Evolutionary conservation across 768 basidiomycete genomes (phyloP), one percentile per base, ranked within the genome.

Genomic region (Lactifluus rugatus): DNA sequence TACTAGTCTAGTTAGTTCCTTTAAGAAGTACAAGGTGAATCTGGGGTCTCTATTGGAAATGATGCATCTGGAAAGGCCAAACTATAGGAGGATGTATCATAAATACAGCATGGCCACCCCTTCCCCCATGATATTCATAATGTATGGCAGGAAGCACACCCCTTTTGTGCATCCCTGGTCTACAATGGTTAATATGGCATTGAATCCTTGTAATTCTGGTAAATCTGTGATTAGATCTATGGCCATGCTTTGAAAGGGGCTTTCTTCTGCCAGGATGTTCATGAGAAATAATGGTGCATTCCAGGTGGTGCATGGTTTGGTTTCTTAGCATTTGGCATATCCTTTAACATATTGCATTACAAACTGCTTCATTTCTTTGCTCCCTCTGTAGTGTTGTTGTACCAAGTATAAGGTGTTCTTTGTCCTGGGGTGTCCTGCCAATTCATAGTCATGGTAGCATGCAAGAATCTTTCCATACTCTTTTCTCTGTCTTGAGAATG

Each of bases 331-430:
- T n/a, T 32, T 32, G 0, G 31, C 16, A 2, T 28, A 48, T 2
- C 48, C 48, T 5, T 50, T 50, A 2, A 37, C 21, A 3, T 50
- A 50, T 17, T 50, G 13, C 25, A 36, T 21, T 1, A 25, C 14
- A 10, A 50, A 50, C 3, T 23, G 0, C 0, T 19, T n/a, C 1
- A 50, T 13, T 1, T 6, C n/a, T n/a, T n/a, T 0, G 0, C 9
- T 10, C 3, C 49, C 34, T 8, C 17, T 5, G 2, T 50, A 50
- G 5, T 16, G 1, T 7, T 23, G 14, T 8, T 48, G 23, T 5
- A 37, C 10, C 9, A 50, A 7, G 1, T 36, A 5, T 16, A 13
- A 51, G 0, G 50, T 39, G 2, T 51, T 51, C n/a, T n/a, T n/a
- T n/a, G n/a, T n/a, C n/a, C n/a, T n/a, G n/a, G n/a, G n/a, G n/a